phyloP scores from a whole-genome alignment of 495 filamentous ascomycete genomes.

The Bathelium albidoporum region DNA sequence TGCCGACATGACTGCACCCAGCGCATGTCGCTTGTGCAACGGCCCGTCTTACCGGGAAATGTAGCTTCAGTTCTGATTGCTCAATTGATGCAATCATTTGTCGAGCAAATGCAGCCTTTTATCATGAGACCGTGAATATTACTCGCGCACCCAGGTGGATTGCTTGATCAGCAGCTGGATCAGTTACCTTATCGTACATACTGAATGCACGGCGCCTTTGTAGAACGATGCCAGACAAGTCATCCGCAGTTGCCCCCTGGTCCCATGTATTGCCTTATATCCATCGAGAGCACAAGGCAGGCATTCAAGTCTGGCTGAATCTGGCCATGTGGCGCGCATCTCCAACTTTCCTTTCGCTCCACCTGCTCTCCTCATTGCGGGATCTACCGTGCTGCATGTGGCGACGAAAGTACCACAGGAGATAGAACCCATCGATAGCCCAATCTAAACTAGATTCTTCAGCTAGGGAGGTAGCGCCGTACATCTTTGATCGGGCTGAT shows the following conservation, averaged over 20 bases:
- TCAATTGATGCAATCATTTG: not conserved
- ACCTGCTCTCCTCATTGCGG: not conserved
- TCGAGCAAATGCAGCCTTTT: not conserved
- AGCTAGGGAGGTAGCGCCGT: no score
- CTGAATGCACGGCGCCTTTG: no score
- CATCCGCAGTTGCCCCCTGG: no score
- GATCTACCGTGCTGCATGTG: not conserved
- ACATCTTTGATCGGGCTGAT: not conserved
- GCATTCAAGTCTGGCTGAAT: no score
- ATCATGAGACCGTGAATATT: not conserved
- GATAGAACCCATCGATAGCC: not conserved
- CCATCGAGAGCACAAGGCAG: no score
- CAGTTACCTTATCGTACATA: not conserved
- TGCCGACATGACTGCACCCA: not conserved
- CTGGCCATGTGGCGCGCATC: not conserved
- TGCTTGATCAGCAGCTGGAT: not conserved
- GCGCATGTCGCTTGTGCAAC: slow-evolving; percentile 1
- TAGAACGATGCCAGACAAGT: no score
- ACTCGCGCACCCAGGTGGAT: not conserved
- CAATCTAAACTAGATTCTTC: not conserved
- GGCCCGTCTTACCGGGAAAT: not conserved
- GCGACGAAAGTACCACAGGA: no score
- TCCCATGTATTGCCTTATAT: no score
- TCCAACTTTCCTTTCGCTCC: not conserved
- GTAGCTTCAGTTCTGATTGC: not conserved